Percentiles rank a stretch among this genome's conserved stretches.
phyloP scores from a whole-genome alignment of 1,139 yeast genomes.

The Hansenula sp. region DNA sequence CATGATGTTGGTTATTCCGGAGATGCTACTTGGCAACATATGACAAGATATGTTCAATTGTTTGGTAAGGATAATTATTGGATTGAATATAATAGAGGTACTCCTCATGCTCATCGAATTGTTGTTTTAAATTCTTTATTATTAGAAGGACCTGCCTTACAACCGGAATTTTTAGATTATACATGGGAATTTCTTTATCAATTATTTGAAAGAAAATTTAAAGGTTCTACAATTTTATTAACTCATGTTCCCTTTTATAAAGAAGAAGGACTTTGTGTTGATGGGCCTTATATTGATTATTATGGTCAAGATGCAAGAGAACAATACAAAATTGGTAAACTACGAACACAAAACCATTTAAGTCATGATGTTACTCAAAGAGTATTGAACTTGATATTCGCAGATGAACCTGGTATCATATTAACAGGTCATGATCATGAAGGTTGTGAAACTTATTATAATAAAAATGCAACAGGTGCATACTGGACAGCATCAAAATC shows the following conservation, averaged over 20 bases:
- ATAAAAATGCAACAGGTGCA: conserved; percentile 33
- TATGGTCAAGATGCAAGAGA: conserved; percentile 53
- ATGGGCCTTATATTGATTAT: conserved; percentile 74
- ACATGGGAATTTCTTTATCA: conserved; percentile 72
- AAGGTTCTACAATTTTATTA: conserved; percentile 77
- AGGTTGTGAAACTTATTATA: conserved; percentile 78
- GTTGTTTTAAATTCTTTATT: conserved; percentile 82
- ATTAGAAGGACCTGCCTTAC: conserved; percentile 87
- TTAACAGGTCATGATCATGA: conserved; percentile 96
- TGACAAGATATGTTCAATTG: conserved; percentile 66
- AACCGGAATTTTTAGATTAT: conserved; percentile 59
- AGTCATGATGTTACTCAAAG: conserved; percentile 60
- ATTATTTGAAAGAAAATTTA: conserved; percentile 48
- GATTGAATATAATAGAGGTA: conserved; percentile 60
- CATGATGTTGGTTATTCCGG: conserved; percentile 97
- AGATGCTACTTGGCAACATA: conserved; percentile 89
- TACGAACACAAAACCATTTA: conserved; percentile 87
- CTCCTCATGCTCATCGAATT: conserved; percentile 72
- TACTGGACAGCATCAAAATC: conserved; percentile 59
- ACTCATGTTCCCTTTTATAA: conserved; percentile 92
- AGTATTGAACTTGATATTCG: conserved; percentile 67
- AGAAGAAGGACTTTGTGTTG: conserved; percentile 74
- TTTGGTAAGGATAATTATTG: conserved; percentile 88
- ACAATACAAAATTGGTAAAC: conserved; percentile 63
- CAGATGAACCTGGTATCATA: conserved; percentile 67